Conservation (phyloP, 2,329 filamentous ascomycete genomes). For the Colletotrichum zoysiae region DNA sequence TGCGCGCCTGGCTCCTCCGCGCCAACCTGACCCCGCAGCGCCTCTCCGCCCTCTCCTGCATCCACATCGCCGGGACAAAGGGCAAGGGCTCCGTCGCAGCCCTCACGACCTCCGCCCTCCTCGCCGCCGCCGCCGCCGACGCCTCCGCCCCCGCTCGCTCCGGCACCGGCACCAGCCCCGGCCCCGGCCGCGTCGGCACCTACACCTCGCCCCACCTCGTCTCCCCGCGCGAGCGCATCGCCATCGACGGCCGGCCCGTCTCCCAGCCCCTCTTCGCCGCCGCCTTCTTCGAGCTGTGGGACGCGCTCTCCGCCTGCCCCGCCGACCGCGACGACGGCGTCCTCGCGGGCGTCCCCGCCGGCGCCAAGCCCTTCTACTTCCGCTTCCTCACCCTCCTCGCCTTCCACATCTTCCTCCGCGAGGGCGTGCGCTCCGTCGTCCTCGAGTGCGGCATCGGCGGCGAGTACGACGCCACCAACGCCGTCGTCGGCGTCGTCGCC, state of each 20-base stretch:
- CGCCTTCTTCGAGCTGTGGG: constrained; percentile 78
- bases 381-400: constrained; percentile 75
- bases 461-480: constrained; percentile 77
- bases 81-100: constrained; percentile 79
- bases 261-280: constrained; percentile 69
- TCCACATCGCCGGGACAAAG: constrained; percentile 82
- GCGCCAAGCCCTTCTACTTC: constrained; percentile 67
- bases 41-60: constrained; percentile 46
- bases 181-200: constrained; percentile 69
- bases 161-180: neutral
- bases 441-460: constrained; percentile 78
- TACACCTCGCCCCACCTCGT: constrained; percentile 83
- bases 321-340: constrained; percentile 44
- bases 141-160: too few relatives aligned
- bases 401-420: constrained; percentile 74
- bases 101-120: constrained; percentile 75
- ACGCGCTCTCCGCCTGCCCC: constrained; percentile 59
- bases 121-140: constrained; percentile 47
- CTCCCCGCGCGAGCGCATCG: constrained; percentile 75
- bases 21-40: constrained; percentile 75
- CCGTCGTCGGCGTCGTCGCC: constrained; percentile 50
- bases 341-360: constrained; percentile 46
- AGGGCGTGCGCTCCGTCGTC: constrained; percentile 72
- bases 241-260: constrained; percentile 70
- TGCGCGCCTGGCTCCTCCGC: constrained; percentile 80